Conservation (phyloP, 2,329 filamentous ascomycete genomes). For the Beauveria rudraprayagi region DNA sequence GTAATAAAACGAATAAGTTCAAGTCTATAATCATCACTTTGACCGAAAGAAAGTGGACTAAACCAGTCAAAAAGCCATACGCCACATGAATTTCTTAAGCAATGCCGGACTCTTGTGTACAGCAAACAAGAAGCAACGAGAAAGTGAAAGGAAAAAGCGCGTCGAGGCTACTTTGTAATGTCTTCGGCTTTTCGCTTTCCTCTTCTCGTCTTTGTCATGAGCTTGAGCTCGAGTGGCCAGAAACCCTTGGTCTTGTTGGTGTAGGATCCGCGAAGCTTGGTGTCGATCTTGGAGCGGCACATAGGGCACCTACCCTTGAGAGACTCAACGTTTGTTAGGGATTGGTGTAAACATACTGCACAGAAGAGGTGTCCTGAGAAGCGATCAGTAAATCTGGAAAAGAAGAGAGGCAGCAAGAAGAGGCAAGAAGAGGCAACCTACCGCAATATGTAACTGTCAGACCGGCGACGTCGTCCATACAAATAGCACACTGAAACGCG, state of each 20-base stretch:
- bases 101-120: not conserved
- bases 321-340: constrained; percentile 44
- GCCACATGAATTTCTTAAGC: not conserved
- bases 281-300: constrained; percentile 52
- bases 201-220: constrained; percentile 48
- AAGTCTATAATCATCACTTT: not conserved
- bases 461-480: constrained; percentile 52
- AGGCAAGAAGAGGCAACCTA: constrained; percentile 30
- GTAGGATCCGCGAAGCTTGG: constrained; percentile 33
- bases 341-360: constrained; percentile 52
- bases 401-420: not conserved
- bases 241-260: constrained; percentile 41
- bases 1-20: not conserved
- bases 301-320: constrained; percentile 55
- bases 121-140: not conserved
- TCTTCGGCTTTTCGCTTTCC: constrained; percentile 34
- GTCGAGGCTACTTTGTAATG: constrained; percentile 17
- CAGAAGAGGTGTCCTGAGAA: constrained; percentile 57
- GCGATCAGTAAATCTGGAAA: not conserved
- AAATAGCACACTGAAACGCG: constrained; percentile 58
- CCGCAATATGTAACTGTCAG: constrained; percentile 60
- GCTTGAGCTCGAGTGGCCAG: constrained; percentile 54
- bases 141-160: not conserved
- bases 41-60: not conserved
- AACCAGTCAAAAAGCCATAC: not conserved